phyloP scores from a whole-genome alignment of 495 filamentous ascomycete species.

The Penicillium roqueforti region DNA sequence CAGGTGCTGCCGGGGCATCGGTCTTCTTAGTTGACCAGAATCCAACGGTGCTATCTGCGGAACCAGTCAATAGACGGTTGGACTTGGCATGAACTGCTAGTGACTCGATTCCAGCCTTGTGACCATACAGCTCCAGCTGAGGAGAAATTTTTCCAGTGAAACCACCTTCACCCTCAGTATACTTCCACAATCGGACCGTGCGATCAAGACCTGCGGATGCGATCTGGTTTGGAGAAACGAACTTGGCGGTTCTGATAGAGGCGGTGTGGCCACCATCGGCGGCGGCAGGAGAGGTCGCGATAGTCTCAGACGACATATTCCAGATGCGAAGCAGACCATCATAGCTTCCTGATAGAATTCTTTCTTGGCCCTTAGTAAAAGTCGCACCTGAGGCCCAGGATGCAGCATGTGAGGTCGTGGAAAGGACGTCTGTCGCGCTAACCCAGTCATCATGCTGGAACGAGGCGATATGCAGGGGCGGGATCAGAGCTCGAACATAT shows the following conservation, averaged over 20 bases:
- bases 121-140: conserved; percentile 80
- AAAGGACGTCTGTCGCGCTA: conserved; percentile 81
- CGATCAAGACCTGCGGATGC: conserved; percentile 79
- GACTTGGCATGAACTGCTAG: conserved; percentile 72
- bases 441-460: conserved; percentile 98
- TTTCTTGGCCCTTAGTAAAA: conserved; percentile 49
- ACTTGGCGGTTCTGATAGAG: conserved; percentile 74
- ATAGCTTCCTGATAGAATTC: conserved; percentile 84
- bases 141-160: conserved; percentile 63
- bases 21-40: conserved; percentile 78
- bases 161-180: conserved; percentile 58
- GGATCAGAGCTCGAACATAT: conserved; percentile 87
- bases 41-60: conserved; percentile 71
- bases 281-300: conserved; percentile 62
- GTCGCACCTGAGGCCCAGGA: conserved; percentile 46
- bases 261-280: conserved; percentile 67
- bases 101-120: conserved; percentile 68
- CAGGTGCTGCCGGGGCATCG: conserved; percentile 64
- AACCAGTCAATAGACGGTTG: conserved; percentile 76
- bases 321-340: conserved; percentile 85
- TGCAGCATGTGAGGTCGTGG: conserved; percentile 57
- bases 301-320: conserved; percentile 75
- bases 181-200: conserved; percentile 83
- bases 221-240: conserved; percentile 69
- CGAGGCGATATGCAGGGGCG: conserved; percentile 76